A percentile compares a stretch with the other conserved stretches of the same genome.
Evolutionary conservation across 2,329 filamentous ascomycete species (phyloP).

Genomic region (Talaromyces sp.): DNA sequence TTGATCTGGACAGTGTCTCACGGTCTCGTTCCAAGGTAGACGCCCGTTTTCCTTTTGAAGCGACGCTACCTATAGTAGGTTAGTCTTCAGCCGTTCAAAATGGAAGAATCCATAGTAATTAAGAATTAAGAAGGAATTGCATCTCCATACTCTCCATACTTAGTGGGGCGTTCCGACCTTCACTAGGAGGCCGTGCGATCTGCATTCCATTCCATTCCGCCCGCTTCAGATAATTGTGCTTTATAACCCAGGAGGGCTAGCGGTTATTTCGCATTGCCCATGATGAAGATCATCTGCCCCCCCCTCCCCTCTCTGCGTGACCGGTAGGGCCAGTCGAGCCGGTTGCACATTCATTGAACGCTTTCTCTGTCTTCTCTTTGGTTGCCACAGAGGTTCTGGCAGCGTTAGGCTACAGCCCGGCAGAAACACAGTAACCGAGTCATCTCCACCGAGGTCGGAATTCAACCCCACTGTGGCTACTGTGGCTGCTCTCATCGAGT

Average conservation of each 20-base stretch:
- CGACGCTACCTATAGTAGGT: no score
- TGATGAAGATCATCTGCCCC: slow-evolving; percentile 15
- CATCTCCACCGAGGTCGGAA: slow-evolving; percentile 8
- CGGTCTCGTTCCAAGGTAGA: slow-evolving; percentile 1
- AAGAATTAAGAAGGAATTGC: no score
- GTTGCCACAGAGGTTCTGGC: background rate
- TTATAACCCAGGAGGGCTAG: slow-evolving; percentile 1
- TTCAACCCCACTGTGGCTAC: slow-evolving; percentile 16
- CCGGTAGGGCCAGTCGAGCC: background rate
- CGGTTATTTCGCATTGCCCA: background rate
- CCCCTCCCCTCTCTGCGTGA: background rate
- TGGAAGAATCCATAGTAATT: background rate
- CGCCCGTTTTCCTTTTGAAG: background rate
- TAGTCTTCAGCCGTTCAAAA: background rate
- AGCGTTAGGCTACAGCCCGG: slow-evolving; percentile 11
- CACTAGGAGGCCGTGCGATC: background rate
- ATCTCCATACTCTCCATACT: background rate
- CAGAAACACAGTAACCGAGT: background rate
- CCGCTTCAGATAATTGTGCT: background rate
- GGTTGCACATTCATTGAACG: no score
- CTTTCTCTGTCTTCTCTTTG: slow-evolving; percentile 3
- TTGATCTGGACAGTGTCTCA: background rate
- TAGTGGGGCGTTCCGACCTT: background rate
- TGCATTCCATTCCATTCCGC: slow-evolving; percentile 7
- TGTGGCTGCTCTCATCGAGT: background rate